Evolutionary conservation across 768 basidiomycete genomes (phyloP).

Genomic region (Boletus coccyginus): DNA sequence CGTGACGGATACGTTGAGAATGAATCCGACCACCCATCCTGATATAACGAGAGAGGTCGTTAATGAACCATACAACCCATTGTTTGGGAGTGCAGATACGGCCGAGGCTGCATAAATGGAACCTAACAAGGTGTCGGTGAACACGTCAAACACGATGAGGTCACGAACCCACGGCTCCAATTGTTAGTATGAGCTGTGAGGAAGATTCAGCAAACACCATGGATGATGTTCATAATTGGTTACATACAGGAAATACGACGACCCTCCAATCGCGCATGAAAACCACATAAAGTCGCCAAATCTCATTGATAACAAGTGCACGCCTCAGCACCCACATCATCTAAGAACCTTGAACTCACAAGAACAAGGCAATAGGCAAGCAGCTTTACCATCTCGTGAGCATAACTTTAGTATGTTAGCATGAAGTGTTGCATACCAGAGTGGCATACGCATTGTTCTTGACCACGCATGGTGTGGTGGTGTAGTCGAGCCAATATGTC

Average conservation of each 20-base stretch:
- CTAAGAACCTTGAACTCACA: not conserved
- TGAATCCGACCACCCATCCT: not conserved
- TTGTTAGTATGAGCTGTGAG: not conserved
- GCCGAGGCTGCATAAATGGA: not conserved
- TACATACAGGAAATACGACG: not conserved
- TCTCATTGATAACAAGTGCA: too few species aligned
- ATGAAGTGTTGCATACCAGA: not conserved
- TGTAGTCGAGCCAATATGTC: constrained; percentile 1
- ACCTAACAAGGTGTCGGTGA: not conserved
- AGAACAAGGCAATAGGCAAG: not conserved
- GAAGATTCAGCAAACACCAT: not conserved
- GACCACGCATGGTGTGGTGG: not conserved
- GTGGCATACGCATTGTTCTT: not conserved
- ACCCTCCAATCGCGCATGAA: not conserved
- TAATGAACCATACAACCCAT: not conserved
- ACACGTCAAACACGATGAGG: not conserved
- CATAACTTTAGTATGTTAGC: not conserved
- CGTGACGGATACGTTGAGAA: not conserved
- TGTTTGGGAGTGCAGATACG: not conserved
- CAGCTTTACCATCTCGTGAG: not conserved
- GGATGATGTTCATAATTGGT: not conserved
- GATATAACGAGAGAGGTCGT: not conserved
- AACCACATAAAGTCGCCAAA: too few species aligned
- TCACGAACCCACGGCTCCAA: not conserved
- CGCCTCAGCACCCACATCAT: not conserved